Evolutionary conservation across 345 rosid species (phyloP).

Genomic region (Cardamine chenopodiifolia): DNA sequence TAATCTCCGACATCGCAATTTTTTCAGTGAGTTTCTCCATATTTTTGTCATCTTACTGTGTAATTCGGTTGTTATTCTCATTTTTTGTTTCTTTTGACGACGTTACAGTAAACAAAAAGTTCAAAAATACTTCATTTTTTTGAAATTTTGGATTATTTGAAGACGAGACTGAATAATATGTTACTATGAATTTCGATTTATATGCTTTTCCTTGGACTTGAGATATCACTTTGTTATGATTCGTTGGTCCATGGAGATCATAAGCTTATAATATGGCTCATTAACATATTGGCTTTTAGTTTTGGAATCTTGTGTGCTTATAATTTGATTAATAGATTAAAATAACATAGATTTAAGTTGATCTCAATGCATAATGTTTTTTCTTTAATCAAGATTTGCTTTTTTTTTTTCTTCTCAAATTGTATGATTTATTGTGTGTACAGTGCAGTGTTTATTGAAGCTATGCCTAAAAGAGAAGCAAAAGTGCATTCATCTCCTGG

Average conservation of each 20-base stretch:
- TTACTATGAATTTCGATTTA: neutral
- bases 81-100: neutral
- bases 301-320: neutral
- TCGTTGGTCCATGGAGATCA: neutral
- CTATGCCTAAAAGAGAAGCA: slow-evolving; percentile 36
- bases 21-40: neutral
- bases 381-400: neutral
- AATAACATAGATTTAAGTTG: neutral
- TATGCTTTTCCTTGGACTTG: neutral
- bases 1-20: neutral
- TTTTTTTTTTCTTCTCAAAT: neutral
- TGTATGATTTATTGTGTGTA: neutral
- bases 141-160: neutral
- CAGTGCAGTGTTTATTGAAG: slow-evolving; percentile 4
- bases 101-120: neutral
- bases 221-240: neutral
- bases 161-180: neutral
- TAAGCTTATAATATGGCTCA: neutral
- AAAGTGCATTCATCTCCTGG: slow-evolving; percentile 32
- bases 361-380: neutral
- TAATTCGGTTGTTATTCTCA: neutral
- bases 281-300: neutral
- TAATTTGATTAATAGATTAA: neutral
- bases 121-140: neutral
- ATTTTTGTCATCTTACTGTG: neutral